Percentiles rank a stretch among this genome's conserved stretches.
Conservation (phyloP, 176 grass and related monocot genomes). For the Rhynchospora breviuscula region DNA sequence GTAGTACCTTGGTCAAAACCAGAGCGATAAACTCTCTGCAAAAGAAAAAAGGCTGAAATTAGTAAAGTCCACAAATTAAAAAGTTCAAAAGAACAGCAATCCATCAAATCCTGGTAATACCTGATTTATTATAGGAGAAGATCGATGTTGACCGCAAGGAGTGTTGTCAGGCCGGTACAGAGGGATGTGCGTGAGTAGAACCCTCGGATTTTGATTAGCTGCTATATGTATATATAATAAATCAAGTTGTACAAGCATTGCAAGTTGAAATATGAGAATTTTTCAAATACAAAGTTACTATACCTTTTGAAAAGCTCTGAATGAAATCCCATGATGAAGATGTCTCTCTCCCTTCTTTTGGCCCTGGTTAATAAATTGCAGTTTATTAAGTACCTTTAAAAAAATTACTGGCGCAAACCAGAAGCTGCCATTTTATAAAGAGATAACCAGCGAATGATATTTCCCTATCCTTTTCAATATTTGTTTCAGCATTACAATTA, state of each 20-base stretch:
- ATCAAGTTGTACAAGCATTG: not conserved
- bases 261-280: conserved; percentile 22
- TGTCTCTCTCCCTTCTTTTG: conserved; percentile 62
- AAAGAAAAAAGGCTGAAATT: conserved; percentile 31
- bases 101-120: conserved; percentile 31
- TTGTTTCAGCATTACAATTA: not conserved
- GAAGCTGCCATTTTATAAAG: not conserved
- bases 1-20: conserved; percentile 49
- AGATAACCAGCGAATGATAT: too few relatives aligned
- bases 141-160: conserved; percentile 73
- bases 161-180: conserved; percentile 75
- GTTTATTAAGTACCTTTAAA: conserved; percentile 15
- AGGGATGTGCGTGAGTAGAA: conserved; percentile 90
- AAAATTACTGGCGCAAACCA: conserved; percentile 17
- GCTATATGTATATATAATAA: conserved; percentile 41
- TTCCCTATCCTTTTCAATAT: not conserved
- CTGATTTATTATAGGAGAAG: conserved; percentile 88
- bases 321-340: conserved; percentile 88
- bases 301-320: conserved; percentile 57
- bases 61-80: conserved; percentile 9
- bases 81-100: conserved; percentile 19
- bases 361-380: conserved; percentile 45
- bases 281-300: conserved; percentile 18
- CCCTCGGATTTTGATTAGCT: conserved; percentile 51
- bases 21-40: conserved; percentile 70